Evolutionary conservation across 768 basidiomycete genomes (phyloP).

Genomic region (Lactarius tabidus): DNA sequence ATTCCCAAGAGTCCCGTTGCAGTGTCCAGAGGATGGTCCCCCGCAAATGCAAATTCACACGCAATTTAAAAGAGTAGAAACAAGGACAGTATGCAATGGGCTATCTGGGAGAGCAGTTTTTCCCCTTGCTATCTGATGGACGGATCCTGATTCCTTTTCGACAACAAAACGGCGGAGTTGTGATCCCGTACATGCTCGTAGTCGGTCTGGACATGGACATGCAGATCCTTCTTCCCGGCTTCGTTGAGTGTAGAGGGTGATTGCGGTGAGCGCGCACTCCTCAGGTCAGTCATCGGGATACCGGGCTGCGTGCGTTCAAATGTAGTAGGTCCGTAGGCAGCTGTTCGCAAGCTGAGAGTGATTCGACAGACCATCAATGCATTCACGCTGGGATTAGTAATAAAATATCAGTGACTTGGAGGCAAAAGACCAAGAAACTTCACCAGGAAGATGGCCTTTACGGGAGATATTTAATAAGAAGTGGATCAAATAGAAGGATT

Average conservation of each 20-base stretch:
- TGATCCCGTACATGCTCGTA: conserved; percentile 3
- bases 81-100: not conserved
- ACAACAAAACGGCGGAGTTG: not conserved
- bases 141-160: not conserved
- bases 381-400: conserved; percentile 16
- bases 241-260: not conserved
- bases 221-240: conserved; percentile 1
- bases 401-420: not conserved
- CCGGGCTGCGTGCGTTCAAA: conserved; percentile 11
- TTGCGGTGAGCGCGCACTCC: not conserved
- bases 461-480: not conserved
- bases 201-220: conserved; percentile 18
- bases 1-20: too few relatives aligned
- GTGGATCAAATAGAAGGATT: not conserved
- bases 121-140: not conserved
- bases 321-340: conserved; percentile 19
- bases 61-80: not conserved
- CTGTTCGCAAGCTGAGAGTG: conserved; percentile 24
- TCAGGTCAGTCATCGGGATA: conserved; percentile 17
- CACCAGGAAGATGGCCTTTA: conserved; percentile 25
- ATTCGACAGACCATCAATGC: conserved; percentile 25
- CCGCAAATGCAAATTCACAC: not conserved
- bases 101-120: not conserved
- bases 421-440: not conserved
- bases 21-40: not conserved